Evolutionary conservation across 495 filamentous ascomycete species (phyloP).

Genomic region (Penicillium desertorum): DNA sequence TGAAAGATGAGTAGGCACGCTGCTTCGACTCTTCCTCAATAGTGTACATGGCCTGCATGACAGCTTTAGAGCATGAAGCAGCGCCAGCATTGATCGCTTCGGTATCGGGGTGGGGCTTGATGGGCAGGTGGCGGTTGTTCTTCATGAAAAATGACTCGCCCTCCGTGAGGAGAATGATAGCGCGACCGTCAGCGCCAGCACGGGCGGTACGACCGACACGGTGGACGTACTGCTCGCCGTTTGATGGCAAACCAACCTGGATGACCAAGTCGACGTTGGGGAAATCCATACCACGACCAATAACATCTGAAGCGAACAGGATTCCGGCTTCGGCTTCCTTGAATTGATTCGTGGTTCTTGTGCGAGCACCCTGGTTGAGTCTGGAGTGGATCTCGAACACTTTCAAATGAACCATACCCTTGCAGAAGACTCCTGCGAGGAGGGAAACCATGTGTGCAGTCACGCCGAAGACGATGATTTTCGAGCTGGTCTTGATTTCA

Average conservation of each 20-base stretch:
- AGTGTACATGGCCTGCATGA: slow-evolving; percentile 36
- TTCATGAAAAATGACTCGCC: slow-evolving; percentile 61
- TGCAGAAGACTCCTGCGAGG: slow-evolving; percentile 49
- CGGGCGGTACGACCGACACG: slow-evolving; percentile 73
- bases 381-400: slow-evolving; percentile 62
- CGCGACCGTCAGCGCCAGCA: slow-evolving; percentile 66
- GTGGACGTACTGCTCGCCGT: slow-evolving; percentile 83
- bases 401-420: slow-evolving; percentile 42
- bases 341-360: slow-evolving; percentile 59
- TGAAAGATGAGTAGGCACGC: slow-evolving; percentile 57
- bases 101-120: slow-evolving; percentile 50
- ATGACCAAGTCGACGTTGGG: slow-evolving; percentile 89
- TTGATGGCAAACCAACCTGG: slow-evolving; percentile 71
- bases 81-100: slow-evolving; percentile 36
- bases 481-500: slow-evolving; percentile 51
- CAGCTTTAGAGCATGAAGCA: slow-evolving; percentile 18
- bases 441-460: slow-evolving; percentile 63
- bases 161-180: slow-evolving; percentile 61
- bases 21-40: slow-evolving; percentile 51
- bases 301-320: slow-evolving; percentile 67
- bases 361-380: slow-evolving; percentile 57
- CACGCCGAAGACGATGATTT: slow-evolving; percentile 68
- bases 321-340: slow-evolving; percentile 55
- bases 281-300: slow-evolving; percentile 87
- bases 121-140: slow-evolving; percentile 53